Evolutionary conservation across 371 early-diverging fungal genomes (phyloP).

Genomic region (Rhizopus arrhizus): DNA sequence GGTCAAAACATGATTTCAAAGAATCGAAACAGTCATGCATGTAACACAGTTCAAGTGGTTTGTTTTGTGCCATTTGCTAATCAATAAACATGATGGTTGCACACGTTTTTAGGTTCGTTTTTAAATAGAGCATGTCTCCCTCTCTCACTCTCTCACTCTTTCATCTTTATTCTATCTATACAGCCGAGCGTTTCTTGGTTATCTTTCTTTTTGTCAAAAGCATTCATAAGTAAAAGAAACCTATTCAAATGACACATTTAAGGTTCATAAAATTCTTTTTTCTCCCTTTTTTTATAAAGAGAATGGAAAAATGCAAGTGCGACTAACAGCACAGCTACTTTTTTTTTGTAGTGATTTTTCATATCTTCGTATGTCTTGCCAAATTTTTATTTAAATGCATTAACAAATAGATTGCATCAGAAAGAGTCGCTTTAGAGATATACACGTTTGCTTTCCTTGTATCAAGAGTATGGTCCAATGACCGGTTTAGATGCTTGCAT

Average conservation of each 20-base stretch:
- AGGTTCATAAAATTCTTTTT: conserved; percentile 1
- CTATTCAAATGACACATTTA: conserved; percentile 11
- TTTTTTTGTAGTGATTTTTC: conserved; percentile 35
- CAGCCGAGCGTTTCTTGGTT: no score
- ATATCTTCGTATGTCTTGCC: conserved; percentile 29
- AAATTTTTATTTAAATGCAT: background rate
- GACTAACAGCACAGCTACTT: background rate
- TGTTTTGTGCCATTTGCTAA: no score
- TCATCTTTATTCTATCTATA: no score
- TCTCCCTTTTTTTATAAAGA: background rate
- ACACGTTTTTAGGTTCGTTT: no score
- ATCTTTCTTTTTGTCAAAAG: no score
- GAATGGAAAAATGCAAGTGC: no score
- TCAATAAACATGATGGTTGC: no score
- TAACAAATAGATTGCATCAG: conserved; percentile 20
- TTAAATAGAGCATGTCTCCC: no score
- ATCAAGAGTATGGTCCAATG: conserved; percentile 35
- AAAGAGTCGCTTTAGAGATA: conserved; percentile 36
- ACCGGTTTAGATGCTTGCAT: conserved; percentile 41
- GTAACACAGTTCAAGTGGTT: no score
- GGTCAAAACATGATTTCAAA: no score
- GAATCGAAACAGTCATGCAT: no score
- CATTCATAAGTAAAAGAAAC: background rate
- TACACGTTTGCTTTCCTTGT: conserved; percentile 36
- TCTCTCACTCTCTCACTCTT: no score